Evolutionary conservation across 192 early-diverging fungal species (phyloP).

Genomic region (Podila minutissima): DNA sequence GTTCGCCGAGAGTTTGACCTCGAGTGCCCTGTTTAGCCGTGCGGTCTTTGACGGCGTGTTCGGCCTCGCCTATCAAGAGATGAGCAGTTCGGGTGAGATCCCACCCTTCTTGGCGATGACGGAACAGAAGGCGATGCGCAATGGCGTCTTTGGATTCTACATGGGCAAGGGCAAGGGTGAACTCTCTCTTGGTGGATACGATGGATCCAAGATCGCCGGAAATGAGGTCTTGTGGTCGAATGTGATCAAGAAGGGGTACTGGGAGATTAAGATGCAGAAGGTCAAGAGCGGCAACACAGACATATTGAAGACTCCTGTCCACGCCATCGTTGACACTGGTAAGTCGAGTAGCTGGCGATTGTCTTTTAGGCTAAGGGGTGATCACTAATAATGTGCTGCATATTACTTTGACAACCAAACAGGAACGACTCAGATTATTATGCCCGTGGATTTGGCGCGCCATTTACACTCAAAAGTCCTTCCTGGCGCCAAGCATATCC

Average conservation of each 20-base stretch:
- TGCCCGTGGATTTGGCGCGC: constrained; percentile 31
- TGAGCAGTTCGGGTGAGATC: constrained; percentile 33
- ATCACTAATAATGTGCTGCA: neutral
- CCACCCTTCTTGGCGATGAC: constrained; percentile 46
- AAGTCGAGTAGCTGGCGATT: neutral
- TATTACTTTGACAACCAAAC: neutral
- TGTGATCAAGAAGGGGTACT: constrained; percentile 93
- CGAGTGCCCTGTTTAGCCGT: constrained; percentile 29
- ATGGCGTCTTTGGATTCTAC: constrained; percentile 42
- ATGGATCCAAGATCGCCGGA: constrained; percentile 74
- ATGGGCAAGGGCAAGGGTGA: constrained; percentile 67
- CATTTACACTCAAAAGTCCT: constrained; percentile 29
- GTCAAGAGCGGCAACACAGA: constrained; percentile 45
- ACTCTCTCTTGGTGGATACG: constrained; percentile 89
- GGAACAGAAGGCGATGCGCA: constrained; percentile 20
- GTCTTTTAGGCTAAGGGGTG: neutral
- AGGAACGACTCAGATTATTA: constrained; percentile 48
- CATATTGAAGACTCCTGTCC: constrained; percentile 22
- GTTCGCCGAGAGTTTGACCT: constrained; percentile 38
- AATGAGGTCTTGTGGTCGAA: constrained; percentile 79
- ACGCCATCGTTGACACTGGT: constrained; percentile 45
- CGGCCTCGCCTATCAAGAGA: constrained; percentile 44
- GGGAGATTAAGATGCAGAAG: constrained; percentile 92
- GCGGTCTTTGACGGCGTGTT: constrained; percentile 49
- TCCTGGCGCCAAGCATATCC: constrained; percentile 36